Evolutionary conservation across 2,329 filamentous ascomycete genomes (phyloP), one percentile per base, ranked within the genome.

Genomic region (Clonostachys solani): DNA sequence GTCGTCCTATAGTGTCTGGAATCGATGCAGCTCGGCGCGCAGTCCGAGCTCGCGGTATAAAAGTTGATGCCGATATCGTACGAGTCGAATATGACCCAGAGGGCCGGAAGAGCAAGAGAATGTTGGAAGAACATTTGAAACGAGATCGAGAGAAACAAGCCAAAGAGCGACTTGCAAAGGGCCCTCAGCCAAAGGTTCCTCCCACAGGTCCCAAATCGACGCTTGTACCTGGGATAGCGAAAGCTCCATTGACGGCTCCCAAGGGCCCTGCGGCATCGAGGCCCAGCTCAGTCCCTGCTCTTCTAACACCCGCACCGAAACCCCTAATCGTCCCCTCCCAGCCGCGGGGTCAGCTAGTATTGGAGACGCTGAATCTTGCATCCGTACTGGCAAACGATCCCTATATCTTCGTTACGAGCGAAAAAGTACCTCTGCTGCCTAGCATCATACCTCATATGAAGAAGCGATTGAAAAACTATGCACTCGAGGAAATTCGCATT

Each of bases 381-480:
- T 71, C 78, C 34, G 83, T 84, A 53, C 81, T 96, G 45, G 83
- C 86, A 59, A 80, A 83, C 45, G 84, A 89, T 49, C 94, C 94
- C 1, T 96, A 96, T 62, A 84, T 97, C 36, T 96, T 95, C 61
- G 86, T 99, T 48, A 78, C 89, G n/a, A 82, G 89, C 55, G 81
- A 84, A 50, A 91, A 87, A 55, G 92, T 99, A 2, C 94, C 94
- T 2, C 87, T 95, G 12, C 81, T 96, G 60, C 78, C 80, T 33
- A 87, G 89, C 19, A 97, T 92, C 2, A 81, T 96, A 47, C 83
- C 87, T 5, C 94, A 99, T 69, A 79, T 99, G 71, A 89, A 90
- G 69, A 95, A 92, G 66, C 81, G 92, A 44, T 74, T 97, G 46
- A 94, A 92, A 65, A 83, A 84, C 44, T 96, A 88, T 62, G 76